Base-by-base conservation (phyloP, 345 rosid genomes). In the Linum lewisii region DNA sequence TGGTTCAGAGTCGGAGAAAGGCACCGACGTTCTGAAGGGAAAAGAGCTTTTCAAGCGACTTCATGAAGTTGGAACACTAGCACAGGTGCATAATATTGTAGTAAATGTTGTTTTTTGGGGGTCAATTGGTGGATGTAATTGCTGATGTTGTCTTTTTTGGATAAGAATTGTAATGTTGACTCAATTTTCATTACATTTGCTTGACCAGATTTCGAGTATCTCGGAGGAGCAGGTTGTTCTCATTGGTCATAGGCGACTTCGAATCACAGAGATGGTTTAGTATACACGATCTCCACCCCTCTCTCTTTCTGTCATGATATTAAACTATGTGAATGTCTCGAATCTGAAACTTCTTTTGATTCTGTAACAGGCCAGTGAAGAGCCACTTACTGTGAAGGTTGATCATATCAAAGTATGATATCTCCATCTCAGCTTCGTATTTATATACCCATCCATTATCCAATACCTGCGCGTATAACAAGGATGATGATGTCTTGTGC, bases 51-150 rank as follows among this genome's bases (percentile, higher is more conserved):
- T 72, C 63, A 66, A 77, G 60, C 90, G 95, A 49, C 96, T 93
- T 64, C 86, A 87, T 70, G 88, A 90, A 90, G 95, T 89, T 78
- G 99, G 97, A 65, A 85, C 97, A 24, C 96, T 93, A 69, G 99
- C 92, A 51, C 97, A 87, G 99, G 97, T 93, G 75, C 47, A 7
- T 13, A 24, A 51, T 59, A 9, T 47, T 38, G 37, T 42, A 24
- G 34, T 18, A 25, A 16, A 18, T 42, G 47, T 3, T 45, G 23
- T 13, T 49, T 21, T 21, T 44, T 60, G 20, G 16, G 1, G 25
- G 24, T 51, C 7, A 52, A 29, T 29, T 3, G 32, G 34, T 4
- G 7, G 34, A 29, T 15, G 7, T 13, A 51, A 23, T 9, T n/a
- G n/a, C n/a, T n/a, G n/a, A n/a, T n/a, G n/a, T n/a, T n/a, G n/a